Percentiles rank a stretch among this genome's conserved stretches.
Evolutionary conservation across 176 grass and related monocot species (phyloP).

Genomic region (Carex pumila): DNA sequence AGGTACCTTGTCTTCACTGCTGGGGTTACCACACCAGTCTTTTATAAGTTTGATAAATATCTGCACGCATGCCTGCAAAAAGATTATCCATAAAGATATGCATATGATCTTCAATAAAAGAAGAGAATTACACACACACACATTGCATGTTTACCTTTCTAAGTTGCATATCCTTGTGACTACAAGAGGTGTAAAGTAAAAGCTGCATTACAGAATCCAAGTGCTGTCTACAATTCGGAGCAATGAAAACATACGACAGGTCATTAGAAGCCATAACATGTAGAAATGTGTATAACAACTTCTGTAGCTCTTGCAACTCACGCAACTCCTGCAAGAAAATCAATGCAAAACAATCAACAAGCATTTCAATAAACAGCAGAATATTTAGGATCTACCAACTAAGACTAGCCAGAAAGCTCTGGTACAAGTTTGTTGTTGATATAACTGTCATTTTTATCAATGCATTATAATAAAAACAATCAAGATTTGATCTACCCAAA

Average conservation of each 20-base stretch:
- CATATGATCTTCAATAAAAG: conserved; percentile 14
- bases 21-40: conserved; percentile 76
- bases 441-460: neutral
- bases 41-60: conserved; percentile 89
- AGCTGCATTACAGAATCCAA: conserved; percentile 71
- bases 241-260: conserved; percentile 72
- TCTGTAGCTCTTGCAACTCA: conserved; percentile 89
- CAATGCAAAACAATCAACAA: neutral
- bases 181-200: conserved; percentile 73
- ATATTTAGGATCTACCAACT: neutral
- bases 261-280: conserved; percentile 74
- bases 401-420: neutral
- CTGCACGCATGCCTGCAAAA: conserved; percentile 75
- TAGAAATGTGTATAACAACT: conserved; percentile 75
- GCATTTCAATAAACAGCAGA: conserved; percentile 12
- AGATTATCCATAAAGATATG: conserved; percentile 22
- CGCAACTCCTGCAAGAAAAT: conserved; percentile 72
- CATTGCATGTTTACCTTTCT: conserved; percentile 48
- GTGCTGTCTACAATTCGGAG: conserved; percentile 54
- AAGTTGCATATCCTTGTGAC: conserved; percentile 83
- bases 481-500: neutral
- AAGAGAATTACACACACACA: neutral
- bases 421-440: neutral
- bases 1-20: conserved; percentile 72
- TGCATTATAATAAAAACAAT: neutral